A percentile compares a stretch with the other conserved stretches of the same genome.
phyloP scores from a whole-genome alignment of 2,329 filamentous ascomycete species.

The Bipolaris zeicola region DNA sequence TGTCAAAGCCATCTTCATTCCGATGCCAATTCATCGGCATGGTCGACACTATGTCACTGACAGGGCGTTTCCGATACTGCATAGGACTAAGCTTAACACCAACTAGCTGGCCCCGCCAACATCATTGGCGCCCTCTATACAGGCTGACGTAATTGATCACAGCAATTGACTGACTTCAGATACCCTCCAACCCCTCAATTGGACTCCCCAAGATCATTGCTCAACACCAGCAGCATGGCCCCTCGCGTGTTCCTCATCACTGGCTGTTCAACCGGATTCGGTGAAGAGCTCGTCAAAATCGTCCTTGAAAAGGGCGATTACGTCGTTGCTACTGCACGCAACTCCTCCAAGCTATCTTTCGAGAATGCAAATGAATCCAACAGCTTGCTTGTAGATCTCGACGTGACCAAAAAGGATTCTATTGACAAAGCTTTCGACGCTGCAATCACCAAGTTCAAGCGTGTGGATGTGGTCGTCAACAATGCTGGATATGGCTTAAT shows the following conservation, averaged over 20 bases:
- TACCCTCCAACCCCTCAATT: background rate
- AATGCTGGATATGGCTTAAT: constrained; percentile 65
- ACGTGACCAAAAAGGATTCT: constrained; percentile 57
- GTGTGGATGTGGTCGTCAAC: constrained; percentile 65
- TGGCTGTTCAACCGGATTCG: constrained; percentile 56
- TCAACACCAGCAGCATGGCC: constrained; percentile 37
- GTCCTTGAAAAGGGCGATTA: constrained; percentile 52
- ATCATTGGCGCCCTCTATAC: background rate
- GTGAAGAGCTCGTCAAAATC: constrained; percentile 52
- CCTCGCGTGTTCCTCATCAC: constrained; percentile 56
- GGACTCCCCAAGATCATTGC: background rate
- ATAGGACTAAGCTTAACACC: background rate
- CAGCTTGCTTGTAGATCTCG: constrained; percentile 57
- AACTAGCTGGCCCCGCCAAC: constrained; percentile 1
- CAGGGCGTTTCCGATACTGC: background rate
- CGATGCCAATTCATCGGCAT: background rate
- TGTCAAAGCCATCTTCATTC: background rate
- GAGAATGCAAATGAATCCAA: constrained; percentile 53
- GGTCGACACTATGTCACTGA: background rate
- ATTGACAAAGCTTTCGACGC: constrained; percentile 55
- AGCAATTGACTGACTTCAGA: background rate
- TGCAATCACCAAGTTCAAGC: constrained; percentile 57
- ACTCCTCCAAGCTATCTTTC: constrained; percentile 51
- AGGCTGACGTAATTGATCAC: background rate
- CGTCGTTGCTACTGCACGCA: constrained; percentile 54